Conservation (phyloP, 371 early-diverging fungal genomes). For the Apophysomyces sp. region DNA sequence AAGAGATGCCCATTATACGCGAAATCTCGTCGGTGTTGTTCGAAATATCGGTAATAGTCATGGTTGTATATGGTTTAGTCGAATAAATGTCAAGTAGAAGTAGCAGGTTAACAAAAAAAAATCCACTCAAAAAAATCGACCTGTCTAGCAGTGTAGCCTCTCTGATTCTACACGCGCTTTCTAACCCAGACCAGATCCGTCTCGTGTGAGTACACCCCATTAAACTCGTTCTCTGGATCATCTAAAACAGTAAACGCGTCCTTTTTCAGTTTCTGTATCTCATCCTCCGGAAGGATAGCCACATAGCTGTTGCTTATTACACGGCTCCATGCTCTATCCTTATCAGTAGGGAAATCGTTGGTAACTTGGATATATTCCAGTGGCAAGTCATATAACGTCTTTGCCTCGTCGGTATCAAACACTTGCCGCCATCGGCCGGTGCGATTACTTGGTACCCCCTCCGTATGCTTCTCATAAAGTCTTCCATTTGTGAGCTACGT, state of each 20-base stretch:
- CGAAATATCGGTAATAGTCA: too few relatives aligned
- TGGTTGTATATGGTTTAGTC: too few relatives aligned
- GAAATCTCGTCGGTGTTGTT: too few relatives aligned
- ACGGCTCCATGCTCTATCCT: constrained; percentile 29
- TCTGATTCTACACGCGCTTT: not conserved
- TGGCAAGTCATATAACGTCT: constrained; percentile 19
- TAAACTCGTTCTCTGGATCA: constrained; percentile 17
- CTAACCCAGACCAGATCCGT: constrained; percentile 34
- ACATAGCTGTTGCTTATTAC: constrained; percentile 46
- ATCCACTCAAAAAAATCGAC: too few relatives aligned
- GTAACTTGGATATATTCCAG: constrained; percentile 20
- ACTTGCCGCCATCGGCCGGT: constrained; percentile 33
- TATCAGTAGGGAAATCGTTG: constrained; percentile 14
- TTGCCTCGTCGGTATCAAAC: constrained; percentile 29
- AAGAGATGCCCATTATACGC: too few relatives aligned
- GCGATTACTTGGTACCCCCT: constrained; percentile 34
- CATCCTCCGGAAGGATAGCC: constrained; percentile 26
- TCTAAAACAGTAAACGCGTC: constrained; percentile 24
- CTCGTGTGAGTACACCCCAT: constrained; percentile 28
- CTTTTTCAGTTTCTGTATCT: constrained; percentile 14
- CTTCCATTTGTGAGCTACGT: constrained; percentile 5
- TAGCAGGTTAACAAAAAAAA: too few relatives aligned
- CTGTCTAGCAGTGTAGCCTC: too few relatives aligned
- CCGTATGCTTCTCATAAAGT: constrained; percentile 32
- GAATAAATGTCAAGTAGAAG: too few relatives aligned